These are phyloP conservation scores for Penicillium sp. DNA, from an alignment of 2,329 filamentous ascomycete genomes.

Conservation along the genomic window DNA sequence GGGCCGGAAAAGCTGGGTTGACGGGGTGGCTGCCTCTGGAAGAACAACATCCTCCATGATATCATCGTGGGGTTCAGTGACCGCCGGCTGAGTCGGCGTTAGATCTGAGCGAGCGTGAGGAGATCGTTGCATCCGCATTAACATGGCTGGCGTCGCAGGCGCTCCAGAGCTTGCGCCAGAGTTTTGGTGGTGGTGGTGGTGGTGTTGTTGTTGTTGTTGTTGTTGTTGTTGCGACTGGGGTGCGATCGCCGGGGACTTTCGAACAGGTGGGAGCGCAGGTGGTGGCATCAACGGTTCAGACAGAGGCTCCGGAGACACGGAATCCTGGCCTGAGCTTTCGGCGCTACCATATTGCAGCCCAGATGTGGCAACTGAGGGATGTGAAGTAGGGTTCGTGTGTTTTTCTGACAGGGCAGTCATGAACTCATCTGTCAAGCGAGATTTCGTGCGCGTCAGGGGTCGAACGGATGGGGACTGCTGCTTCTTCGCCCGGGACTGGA, in stretches of 20 bases:
- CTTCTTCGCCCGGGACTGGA: conserved; percentile 41
- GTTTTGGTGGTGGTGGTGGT: neutral
- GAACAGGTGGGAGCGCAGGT: conserved; percentile 50
- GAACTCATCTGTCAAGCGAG: conserved; percentile 39
- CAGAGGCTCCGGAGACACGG: conserved; percentile 55
- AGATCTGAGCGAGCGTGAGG: conserved; percentile 45
- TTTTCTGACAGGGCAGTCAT: conserved; percentile 44
- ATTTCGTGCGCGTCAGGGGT: conserved; percentile 45
- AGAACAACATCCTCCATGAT: conserved; percentile 71
- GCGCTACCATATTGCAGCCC: conserved; percentile 44
- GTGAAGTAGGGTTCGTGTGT: conserved; percentile 29
- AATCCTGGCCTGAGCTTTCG: conserved; percentile 53
- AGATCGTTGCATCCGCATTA: conserved; percentile 74
- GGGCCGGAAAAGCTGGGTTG: conserved; percentile 48
- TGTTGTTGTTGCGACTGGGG: conserved; percentile 34
- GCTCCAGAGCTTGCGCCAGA: conserved; percentile 44
- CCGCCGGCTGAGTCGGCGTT: conserved; percentile 39
- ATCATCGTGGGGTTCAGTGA: conserved; percentile 55
- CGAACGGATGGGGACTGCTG: conserved; percentile 52
- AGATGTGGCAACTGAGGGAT: conserved; percentile 31
- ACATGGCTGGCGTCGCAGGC: conserved; percentile 82
- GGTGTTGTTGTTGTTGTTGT: conserved; percentile 18
- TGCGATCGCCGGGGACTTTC: conserved; percentile 46
- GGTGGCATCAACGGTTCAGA: conserved; percentile 57
- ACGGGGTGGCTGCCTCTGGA: conserved; percentile 70